A percentile compares a stretch with the other conserved stretches of the same genome.
phyloP scores from a whole-genome alignment of 2,329 filamentous ascomycete species.

The Ploettnerulaceae sp. region DNA sequence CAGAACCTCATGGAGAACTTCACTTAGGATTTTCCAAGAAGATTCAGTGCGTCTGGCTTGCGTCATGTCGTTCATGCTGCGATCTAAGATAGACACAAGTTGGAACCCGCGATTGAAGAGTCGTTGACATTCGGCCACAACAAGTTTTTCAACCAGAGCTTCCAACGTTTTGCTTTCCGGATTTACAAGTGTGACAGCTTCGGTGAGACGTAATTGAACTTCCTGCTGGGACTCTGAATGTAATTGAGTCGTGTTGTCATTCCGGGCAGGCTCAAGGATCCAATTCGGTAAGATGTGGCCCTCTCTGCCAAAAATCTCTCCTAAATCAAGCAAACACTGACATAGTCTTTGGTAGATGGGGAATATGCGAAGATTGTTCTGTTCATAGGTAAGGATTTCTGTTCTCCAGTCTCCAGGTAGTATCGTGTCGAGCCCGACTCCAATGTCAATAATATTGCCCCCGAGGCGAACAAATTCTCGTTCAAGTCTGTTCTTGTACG shows the following conservation, averaged over 20 bases:
- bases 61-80: neutral
- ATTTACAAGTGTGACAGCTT: neutral
- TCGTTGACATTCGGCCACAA: constrained; percentile 2
- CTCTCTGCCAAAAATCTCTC: neutral
- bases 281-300: neutral
- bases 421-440: constrained; percentile 7
- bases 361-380: constrained; percentile 10
- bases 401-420: constrained; percentile 3
- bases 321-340: neutral
- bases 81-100: neutral
- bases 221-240: neutral
- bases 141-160: constrained; percentile 5
- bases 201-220: neutral
- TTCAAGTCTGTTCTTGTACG: constrained; percentile 9
- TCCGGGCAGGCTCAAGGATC: neutral
- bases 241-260: neutral
- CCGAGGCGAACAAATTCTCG: constrained; percentile 8
- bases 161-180: neutral
- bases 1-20: constrained; percentile 7
- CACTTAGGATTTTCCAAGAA: neutral
- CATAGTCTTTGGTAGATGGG: constrained; percentile 6
- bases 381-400: constrained; percentile 7
- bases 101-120: constrained; percentile 9
- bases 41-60: neutral
- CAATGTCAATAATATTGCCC: constrained; percentile 7